These are phyloP conservation scores for Brassica rapa DNA, from an alignment of 345 rosid genomes.

Conservation along the genomic window DNA sequence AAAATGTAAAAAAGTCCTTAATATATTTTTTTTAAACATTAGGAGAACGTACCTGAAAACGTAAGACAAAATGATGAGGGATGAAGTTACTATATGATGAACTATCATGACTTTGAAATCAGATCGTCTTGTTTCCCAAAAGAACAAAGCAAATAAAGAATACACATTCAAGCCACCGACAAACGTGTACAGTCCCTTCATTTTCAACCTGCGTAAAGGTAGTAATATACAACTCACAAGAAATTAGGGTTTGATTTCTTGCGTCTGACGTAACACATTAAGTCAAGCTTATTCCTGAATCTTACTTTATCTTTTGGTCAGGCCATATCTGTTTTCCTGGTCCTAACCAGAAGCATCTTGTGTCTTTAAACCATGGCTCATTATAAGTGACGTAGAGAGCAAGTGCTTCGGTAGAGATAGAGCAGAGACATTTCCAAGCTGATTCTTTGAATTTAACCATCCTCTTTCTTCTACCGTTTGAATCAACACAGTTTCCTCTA, in stretches of 20 bases:
- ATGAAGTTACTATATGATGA: constrained; percentile 62
- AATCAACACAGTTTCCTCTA: constrained; percentile 39
- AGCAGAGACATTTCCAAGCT: constrained; percentile 86
- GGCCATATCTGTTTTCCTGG: constrained; percentile 84
- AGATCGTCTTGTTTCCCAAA: constrained; percentile 82
- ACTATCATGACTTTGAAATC: constrained; percentile 66
- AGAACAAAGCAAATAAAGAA: constrained; percentile 68
- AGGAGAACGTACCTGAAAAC: constrained; percentile 61
- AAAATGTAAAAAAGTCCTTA: background rate
- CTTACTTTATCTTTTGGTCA: constrained; percentile 74
- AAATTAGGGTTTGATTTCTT: constrained; percentile 3
- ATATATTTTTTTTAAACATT: background rate
- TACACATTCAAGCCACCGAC: constrained; percentile 68
- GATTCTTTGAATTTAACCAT: constrained; percentile 80
- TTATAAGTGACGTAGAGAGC: constrained; percentile 55
- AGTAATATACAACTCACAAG: background rate
- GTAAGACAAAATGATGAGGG: constrained; percentile 64
- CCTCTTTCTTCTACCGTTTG: constrained; percentile 51
- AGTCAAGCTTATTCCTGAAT: background rate
- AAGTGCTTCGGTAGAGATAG: constrained; percentile 61
- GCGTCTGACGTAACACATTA: background rate
- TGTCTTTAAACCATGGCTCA: constrained; percentile 84
- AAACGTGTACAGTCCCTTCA: constrained; percentile 70
- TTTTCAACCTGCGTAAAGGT: constrained; percentile 49
- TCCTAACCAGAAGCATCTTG: constrained; percentile 75